Percentiles rank a stretch among this genome's conserved stretches.
phyloP scores from a whole-genome alignment of 2,329 filamentous ascomycete species.

The Colletotrichum lentis region DNA sequence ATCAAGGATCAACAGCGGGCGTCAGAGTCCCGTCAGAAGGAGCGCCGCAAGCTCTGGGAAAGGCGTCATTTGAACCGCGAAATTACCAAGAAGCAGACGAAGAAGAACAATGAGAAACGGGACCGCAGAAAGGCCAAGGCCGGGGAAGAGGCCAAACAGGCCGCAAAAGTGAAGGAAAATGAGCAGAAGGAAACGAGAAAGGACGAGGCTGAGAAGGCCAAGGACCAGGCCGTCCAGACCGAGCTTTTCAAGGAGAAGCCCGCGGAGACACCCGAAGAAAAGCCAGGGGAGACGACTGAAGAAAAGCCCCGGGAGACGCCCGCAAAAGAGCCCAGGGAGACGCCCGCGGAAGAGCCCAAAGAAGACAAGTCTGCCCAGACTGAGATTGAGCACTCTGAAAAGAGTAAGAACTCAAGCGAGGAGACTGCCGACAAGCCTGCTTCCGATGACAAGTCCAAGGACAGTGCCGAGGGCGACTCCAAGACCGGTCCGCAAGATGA shows the following conservation, averaged over 20 bases:
- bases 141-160: conserved; percentile 34
- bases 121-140: conserved; percentile 39
- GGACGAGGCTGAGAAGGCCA: conserved; percentile 25
- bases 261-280: neutral
- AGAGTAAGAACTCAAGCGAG: neutral
- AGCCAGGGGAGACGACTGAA: no score
- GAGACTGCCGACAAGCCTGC: neutral
- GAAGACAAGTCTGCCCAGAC: neutral
- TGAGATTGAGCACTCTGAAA: neutral
- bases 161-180: conserved; percentile 42
- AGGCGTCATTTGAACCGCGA: conserved; percentile 55
- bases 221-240: conserved; percentile 34
- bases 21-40: conserved; percentile 54
- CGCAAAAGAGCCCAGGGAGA: neutral
- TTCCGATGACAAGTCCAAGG: conserved; percentile 10
- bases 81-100: conserved; percentile 52
- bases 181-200: conserved; percentile 45
- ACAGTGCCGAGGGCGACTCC: neutral
- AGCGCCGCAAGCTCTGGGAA: conserved; percentile 60
- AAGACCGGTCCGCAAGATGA: conserved; percentile 33
- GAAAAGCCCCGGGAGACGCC: conserved; percentile 5
- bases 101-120: conserved; percentile 51
- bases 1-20: conserved; percentile 60
- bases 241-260: conserved; percentile 21
- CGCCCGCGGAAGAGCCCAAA: conserved; percentile 1